Evolutionary conservation across 2,329 filamentous ascomycete species (phyloP).

Genomic region (Beauveria varroae): DNA sequence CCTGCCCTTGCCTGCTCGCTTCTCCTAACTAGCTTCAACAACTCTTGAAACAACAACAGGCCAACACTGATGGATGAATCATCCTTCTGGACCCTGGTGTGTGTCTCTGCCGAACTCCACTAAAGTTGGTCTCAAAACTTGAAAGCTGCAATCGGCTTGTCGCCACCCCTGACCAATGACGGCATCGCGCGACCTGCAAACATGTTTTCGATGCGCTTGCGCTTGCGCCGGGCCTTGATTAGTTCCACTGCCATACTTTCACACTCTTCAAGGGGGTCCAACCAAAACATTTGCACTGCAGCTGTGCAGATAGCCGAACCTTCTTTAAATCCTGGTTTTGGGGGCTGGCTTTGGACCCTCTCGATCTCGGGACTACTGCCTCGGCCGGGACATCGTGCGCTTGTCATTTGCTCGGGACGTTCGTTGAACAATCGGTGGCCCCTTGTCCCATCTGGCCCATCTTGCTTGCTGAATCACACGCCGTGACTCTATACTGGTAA

Average conservation of each 20-base stretch:
- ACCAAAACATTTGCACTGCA: not conserved
- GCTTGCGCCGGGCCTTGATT: not conserved
- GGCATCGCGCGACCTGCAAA: not conserved
- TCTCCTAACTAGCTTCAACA: too few species aligned
- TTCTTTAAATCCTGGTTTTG: not conserved
- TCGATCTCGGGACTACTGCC: not conserved
- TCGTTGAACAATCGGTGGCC: not conserved
- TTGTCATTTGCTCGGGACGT: not conserved
- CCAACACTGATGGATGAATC: not conserved
- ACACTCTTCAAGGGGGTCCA: not conserved
- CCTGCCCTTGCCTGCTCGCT: not conserved
- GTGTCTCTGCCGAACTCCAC: not conserved
- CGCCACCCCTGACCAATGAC: not conserved
- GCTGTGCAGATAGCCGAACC: conserved; percentile 3
- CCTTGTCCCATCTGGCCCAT: not conserved
- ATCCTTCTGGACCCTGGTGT: not conserved
- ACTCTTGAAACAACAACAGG: not conserved
- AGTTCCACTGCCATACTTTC: not conserved
- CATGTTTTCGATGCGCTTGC: not conserved
- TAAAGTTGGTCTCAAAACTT: not conserved
- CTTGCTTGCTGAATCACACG: too few species aligned
- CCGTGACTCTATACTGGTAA: too few species aligned
- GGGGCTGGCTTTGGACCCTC: not conserved
- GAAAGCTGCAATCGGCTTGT: not conserved
- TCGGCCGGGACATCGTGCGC: not conserved